Conservation (phyloP, 768 basidiomycete genomes). For the Amanita fuliginea region DNA sequence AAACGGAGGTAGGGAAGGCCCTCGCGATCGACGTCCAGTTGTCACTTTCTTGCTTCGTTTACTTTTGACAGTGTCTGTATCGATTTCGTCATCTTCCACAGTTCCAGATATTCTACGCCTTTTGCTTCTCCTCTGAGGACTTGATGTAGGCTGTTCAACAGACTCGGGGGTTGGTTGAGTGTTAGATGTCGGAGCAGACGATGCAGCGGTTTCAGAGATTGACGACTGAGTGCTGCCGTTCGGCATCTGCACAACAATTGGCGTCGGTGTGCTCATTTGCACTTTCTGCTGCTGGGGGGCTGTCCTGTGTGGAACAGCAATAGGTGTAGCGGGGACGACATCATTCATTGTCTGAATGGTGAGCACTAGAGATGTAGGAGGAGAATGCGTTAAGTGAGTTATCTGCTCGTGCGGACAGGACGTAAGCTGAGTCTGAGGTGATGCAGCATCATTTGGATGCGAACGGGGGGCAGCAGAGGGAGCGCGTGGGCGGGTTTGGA, state of each 20-base stretch:
- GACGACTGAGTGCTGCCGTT: neutral
- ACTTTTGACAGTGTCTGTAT: constrained; percentile 8
- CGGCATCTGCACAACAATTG: neutral
- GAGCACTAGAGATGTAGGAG: neutral
- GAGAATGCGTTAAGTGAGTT: neutral
- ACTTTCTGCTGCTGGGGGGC: neutral
- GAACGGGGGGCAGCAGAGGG: constrained; percentile 3
- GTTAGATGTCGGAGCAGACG: neutral
- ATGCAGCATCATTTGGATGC: neutral
- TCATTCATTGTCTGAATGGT: neutral
- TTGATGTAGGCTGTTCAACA: neutral
- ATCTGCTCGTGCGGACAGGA: neutral
- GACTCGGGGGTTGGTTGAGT: neutral
- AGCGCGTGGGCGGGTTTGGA: constrained; percentile 40
- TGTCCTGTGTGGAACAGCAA: neutral
- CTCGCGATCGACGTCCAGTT: constrained; percentile 25
- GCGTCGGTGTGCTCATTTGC: neutral
- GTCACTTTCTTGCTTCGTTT: constrained; percentile 18
- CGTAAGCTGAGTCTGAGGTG: neutral
- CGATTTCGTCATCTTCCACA: constrained; percentile 8
- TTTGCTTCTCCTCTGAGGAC: constrained; percentile 8
- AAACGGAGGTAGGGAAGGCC: constrained; percentile 42
- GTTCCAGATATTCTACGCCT: constrained; percentile 11
- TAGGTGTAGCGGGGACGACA: constrained; percentile 1
- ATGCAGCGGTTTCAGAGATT: neutral